Percentiles rank a stretch among this genome's conserved stretches.
Evolutionary conservation across 2,329 filamentous ascomycete species (phyloP).

Genomic region (Blumeria graminis): DNA sequence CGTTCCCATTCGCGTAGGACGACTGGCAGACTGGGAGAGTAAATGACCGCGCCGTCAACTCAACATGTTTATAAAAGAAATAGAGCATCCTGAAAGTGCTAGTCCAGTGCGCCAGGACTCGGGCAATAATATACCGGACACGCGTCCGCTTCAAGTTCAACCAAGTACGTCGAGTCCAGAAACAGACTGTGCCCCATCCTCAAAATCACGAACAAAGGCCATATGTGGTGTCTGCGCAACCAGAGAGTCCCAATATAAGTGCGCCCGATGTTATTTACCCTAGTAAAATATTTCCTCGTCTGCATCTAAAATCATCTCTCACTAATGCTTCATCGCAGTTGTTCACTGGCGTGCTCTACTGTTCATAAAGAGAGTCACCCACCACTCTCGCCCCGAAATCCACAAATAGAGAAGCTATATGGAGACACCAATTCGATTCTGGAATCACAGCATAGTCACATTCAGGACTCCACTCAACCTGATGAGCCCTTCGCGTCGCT

Average conservation of each 20-base stretch:
- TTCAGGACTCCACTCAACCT: background rate
- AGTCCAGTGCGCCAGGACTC: no score
- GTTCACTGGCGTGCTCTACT: constrained; percentile 32
- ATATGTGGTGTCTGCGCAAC: constrained; percentile 30
- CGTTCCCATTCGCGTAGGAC: no score
- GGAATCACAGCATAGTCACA: no score
- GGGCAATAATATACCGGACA: no score
- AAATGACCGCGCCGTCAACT: no score
- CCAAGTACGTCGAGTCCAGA: no score
- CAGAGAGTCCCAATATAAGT: constrained; percentile 34
- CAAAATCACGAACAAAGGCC: background rate
- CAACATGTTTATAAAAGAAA: no score
- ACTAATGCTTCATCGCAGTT: constrained; percentile 18
- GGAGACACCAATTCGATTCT: no score
- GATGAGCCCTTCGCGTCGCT: constrained; percentile 26
- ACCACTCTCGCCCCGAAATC: constrained; percentile 4
- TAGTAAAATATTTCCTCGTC: constrained; percentile 24
- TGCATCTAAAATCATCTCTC: constrained; percentile 2
- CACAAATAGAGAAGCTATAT: constrained; percentile 2
- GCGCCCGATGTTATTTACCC: constrained; percentile 29
- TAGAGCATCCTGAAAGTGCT: no score
- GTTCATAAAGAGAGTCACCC: constrained; percentile 20
- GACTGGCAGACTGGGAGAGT: no score
- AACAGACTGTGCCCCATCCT: no score
- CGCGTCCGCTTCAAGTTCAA: no score